Conservation (phyloP, 2,329 filamentous ascomycete genomes). For the Lasiodiplodia theobromae region DNA sequence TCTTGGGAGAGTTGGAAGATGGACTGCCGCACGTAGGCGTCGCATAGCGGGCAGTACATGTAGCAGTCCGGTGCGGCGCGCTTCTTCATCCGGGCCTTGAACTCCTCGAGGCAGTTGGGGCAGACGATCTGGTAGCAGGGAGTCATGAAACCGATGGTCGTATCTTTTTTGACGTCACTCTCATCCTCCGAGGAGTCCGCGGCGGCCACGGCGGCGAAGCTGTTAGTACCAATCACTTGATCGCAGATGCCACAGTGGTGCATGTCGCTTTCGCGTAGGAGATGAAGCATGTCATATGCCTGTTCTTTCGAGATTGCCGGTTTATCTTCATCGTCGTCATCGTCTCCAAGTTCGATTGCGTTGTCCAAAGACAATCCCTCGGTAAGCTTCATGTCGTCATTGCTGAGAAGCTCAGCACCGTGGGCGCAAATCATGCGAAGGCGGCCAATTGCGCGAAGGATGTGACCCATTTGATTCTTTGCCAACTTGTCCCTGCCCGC, state of each 20-base stretch:
- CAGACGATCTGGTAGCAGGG: constrained; percentile 89
- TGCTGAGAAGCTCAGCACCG: constrained; percentile 86
- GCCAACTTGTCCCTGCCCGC: constrained; percentile 72
- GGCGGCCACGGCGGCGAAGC: constrained; percentile 42
- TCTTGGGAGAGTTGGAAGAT: constrained; percentile 74
- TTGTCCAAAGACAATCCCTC: constrained; percentile 84
- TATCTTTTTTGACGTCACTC: constrained; percentile 57
- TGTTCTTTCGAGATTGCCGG: constrained; percentile 70
- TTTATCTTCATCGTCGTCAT: constrained; percentile 64
- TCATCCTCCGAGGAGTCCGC: constrained; percentile 60
- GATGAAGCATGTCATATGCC: constrained; percentile 83
- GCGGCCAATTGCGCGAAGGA: constrained; percentile 88
- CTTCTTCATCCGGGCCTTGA: constrained; percentile 58
- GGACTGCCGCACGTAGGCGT: constrained; percentile 65
- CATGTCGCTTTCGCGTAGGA: constrained; percentile 82
- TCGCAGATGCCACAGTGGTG: constrained; percentile 77
- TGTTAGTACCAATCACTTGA: constrained; percentile 65
- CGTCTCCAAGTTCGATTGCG: constrained; percentile 87
- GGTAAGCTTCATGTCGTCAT: constrained; percentile 80
- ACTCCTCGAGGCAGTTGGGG: constrained; percentile 70
- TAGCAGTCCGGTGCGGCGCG: constrained; percentile 52
- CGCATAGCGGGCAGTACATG: constrained; percentile 73
- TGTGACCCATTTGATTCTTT: constrained; percentile 90
- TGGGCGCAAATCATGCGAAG: constrained; percentile 91
- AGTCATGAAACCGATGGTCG: constrained; percentile 79